Conservation (phyloP, 768 basidiomycete species). For the Mrakia frigida region DNA sequence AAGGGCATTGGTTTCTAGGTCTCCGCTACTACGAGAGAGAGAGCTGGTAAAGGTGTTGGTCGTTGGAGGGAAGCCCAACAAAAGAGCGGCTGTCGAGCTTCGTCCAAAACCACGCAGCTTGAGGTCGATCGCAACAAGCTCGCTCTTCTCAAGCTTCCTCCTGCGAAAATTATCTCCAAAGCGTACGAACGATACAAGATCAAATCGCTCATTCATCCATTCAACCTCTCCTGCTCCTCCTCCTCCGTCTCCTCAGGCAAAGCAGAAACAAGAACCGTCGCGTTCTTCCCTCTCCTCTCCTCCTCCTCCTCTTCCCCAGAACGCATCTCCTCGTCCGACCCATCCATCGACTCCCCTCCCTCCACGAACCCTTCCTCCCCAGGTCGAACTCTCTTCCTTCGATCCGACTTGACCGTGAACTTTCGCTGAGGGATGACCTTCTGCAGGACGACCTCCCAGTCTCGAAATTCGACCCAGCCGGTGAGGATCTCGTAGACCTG, state of each 20-base stretch:
- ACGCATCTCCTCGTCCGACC: constrained; percentile 14
- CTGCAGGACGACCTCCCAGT: constrained; percentile 82
- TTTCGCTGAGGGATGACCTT: constrained; percentile 90
- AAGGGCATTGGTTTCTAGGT: neutral
- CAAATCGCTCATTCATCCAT: neutral
- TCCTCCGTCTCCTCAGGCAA: constrained; percentile 32
- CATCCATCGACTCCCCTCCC: constrained; percentile 31
- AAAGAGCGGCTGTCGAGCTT: too few species aligned
- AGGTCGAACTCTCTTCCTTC: constrained; percentile 26
- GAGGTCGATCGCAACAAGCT: too few species aligned
- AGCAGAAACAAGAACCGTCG: neutral
- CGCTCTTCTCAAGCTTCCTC: too few species aligned
- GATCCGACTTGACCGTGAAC: constrained; percentile 55
- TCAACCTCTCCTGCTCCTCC: constrained; percentile 23
- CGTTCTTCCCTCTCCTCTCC: constrained; percentile 25
- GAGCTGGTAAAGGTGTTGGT: too few species aligned
- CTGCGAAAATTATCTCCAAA: too few species aligned
- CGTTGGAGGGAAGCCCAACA: too few species aligned
- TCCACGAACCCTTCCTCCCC: constrained; percentile 35
- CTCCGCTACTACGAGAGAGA: too few species aligned
- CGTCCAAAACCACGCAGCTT: too few species aligned
- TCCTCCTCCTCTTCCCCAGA: constrained; percentile 16
- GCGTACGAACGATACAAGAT: neutral
- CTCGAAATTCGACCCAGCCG: constrained; percentile 62
- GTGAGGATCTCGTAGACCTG: constrained; percentile 83